A percentile compares a stretch with the other conserved stretches of the same genome.
phyloP scores from a whole-genome alignment of 371 early-diverging fungal species.

The Fennellomyces sp. region DNA sequence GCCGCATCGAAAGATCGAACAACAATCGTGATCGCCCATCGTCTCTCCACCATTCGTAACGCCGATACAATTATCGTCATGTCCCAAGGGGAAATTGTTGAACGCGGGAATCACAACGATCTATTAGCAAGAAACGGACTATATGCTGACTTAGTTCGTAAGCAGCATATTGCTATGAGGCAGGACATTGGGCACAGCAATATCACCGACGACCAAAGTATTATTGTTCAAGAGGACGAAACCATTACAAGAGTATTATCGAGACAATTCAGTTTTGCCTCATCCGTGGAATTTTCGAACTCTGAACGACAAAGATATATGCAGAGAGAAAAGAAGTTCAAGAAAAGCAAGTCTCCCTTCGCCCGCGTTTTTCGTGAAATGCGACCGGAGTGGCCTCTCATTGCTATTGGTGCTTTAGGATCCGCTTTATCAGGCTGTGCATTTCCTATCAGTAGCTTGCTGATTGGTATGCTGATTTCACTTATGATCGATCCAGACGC shows the following conservation, averaged over 20 bases:
- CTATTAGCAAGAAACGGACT: slow-evolving; percentile 51
- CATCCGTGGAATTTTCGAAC: not conserved
- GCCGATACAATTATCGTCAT: slow-evolving; percentile 86
- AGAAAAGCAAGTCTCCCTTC: slow-evolving; percentile 52
- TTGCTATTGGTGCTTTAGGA: slow-evolving; percentile 42
- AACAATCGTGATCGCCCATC: slow-evolving; percentile 93
- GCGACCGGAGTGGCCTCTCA: slow-evolving; percentile 38
- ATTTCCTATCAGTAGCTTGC: slow-evolving; percentile 33
- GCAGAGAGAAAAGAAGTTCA: slow-evolving; percentile 30
- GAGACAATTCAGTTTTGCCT: not conserved
- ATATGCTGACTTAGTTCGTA: slow-evolving; percentile 60
- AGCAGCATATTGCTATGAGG: slow-evolving; percentile 46
- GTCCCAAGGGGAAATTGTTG: slow-evolving; percentile 70
- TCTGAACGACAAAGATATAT: slow-evolving; percentile 31
- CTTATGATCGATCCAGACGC: slow-evolving; percentile 12
- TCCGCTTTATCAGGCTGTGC: slow-evolving; percentile 53
- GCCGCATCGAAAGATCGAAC: slow-evolving; percentile 77
- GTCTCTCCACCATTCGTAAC: slow-evolving; percentile 77
- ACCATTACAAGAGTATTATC: not conserved
- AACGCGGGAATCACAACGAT: slow-evolving; percentile 73
- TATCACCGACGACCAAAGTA: not conserved
- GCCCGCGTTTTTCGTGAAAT: slow-evolving; percentile 40
- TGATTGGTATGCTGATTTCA: slow-evolving; percentile 27
- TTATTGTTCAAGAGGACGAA: not conserved
- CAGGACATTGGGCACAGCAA: not conserved